Base-by-base conservation (phyloP, 202 grass and related monocot species). In the Hordeum pubiflorum region DNA sequence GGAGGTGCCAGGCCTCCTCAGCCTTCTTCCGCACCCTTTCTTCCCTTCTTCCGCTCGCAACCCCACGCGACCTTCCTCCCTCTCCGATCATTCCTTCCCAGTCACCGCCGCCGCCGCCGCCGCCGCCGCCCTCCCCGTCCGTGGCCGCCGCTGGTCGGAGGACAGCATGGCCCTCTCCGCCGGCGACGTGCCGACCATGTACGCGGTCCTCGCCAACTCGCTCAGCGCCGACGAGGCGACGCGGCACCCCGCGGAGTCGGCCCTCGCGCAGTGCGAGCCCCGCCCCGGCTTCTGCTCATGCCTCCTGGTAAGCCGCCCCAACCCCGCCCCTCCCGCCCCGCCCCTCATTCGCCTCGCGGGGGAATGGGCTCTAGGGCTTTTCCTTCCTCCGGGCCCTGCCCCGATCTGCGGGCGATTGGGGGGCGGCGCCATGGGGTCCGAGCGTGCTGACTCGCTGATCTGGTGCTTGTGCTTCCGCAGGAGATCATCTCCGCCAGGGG, bases 251-350 rank as follows among this genome's bases (percentile, higher is more conserved):
- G 96, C 92, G 20, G 96, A 99, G 87, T 81, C 72, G 39, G 87
- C 90, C 13, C 90, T 99, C 24, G 78, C 87, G 12, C 96, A 93
- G 91, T 91, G 92, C 87, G 96, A 99, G 87, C 71, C 71, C 71
- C 92, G 96, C 55, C 88, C 85, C 5, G 90, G 90, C 21, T 99
- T 99, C 83, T 99, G 96, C 82, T 99, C 96, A 61, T 99, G 96
- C 59, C 92, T 99, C 57, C 89, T 99, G 20, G 96, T 99, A 91
- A 90, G 39, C 56, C 37, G 9, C 66, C 66, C 80, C 41, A 32
- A 5, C 4, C 26, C 62, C 46, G 27, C 65, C 44, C 33, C 17
- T 50, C 44, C 44, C 44, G 11, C 63, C 44, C 44, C 44, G 11
- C 63, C 58, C 77, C 14, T 9, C 32, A n/a, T 44, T 24, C 31